Evolutionary conservation across 2,329 filamentous ascomycete species (phyloP).

Genomic region (Nemania abortiva): DNA sequence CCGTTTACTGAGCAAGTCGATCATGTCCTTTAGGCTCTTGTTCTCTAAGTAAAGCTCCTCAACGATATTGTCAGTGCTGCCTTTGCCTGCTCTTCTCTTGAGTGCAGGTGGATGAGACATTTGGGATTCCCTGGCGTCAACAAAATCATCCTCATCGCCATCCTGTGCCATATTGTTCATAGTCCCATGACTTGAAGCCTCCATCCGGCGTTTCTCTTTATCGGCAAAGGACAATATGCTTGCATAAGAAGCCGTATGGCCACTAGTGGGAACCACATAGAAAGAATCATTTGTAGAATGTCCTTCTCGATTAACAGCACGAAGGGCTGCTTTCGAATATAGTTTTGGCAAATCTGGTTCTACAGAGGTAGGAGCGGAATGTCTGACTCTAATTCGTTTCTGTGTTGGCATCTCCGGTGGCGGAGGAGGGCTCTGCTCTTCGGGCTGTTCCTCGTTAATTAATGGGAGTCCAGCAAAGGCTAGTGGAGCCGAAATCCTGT

Average conservation of each 20-base stretch:
- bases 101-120: constrained; percentile 58
- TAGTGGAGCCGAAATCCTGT: constrained; percentile 87
- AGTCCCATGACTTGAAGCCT: constrained; percentile 60
- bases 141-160: constrained; percentile 87
- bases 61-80: constrained; percentile 68
- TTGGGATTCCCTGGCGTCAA: constrained; percentile 82
- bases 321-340: constrained; percentile 86
- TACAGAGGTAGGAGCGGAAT: constrained; percentile 52
- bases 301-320: constrained; percentile 78
- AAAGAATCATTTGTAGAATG: constrained; percentile 80
- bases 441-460: constrained; percentile 61
- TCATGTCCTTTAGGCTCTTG: constrained; percentile 82
- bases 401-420: constrained; percentile 55
- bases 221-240: constrained; percentile 82
- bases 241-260: constrained; percentile 92
- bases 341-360: constrained; percentile 85
- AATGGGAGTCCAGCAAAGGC: constrained; percentile 94
- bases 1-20: constrained; percentile 87
- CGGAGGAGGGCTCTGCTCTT: constrained; percentile 56
- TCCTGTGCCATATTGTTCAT: constrained; percentile 60
- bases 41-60: constrained; percentile 94
- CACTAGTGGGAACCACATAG: constrained; percentile 92
- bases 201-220: constrained; percentile 72
- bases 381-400: constrained; percentile 55
- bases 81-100: constrained; percentile 57